phyloP scores from a whole-genome alignment of 2,329 filamentous ascomycete species.

The Ceratocystiopsis sp. region DNA sequence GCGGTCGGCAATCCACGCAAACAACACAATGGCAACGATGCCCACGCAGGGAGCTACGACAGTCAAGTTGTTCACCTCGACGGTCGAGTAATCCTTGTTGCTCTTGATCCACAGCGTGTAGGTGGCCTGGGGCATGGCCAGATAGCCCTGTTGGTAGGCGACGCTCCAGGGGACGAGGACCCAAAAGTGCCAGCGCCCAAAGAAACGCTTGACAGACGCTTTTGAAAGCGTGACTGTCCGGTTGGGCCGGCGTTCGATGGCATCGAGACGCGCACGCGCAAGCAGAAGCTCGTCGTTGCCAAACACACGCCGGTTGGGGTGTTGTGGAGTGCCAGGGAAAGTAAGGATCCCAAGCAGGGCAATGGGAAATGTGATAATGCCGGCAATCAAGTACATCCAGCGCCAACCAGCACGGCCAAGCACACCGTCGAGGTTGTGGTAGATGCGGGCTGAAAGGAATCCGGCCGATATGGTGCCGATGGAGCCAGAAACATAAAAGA shows the following conservation, averaged over 20 bases:
- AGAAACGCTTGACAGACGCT: neutral
- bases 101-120: constrained; percentile 8
- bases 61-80: constrained; percentile 7
- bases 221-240: neutral
- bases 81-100: constrained; percentile 2
- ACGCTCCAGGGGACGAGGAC: constrained; percentile 8
- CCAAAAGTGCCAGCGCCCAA: constrained; percentile 7
- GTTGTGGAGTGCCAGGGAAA: constrained; percentile 29
- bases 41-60: constrained; percentile 5
- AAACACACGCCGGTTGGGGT: constrained; percentile 19
- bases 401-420: constrained; percentile 17
- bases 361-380: constrained; percentile 21
- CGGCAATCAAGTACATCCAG: constrained; percentile 19
- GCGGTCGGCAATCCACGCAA: constrained; percentile 2
- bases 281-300: constrained; percentile 9
- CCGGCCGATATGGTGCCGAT: constrained; percentile 17
- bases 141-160: constrained; percentile 5
- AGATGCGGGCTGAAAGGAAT: constrained; percentile 16
- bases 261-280: neutral
- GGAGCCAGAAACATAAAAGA: constrained; percentile 43
- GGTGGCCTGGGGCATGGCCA: constrained; percentile 2
- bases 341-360: constrained; percentile 30
- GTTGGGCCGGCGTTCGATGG: constrained; percentile 2
- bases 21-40: constrained; percentile 5
- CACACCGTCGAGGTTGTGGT: constrained; percentile 14